Evolutionary conservation across 2,329 filamentous ascomycete genomes (phyloP).

Genomic region (Apiospora malaysiana): DNA sequence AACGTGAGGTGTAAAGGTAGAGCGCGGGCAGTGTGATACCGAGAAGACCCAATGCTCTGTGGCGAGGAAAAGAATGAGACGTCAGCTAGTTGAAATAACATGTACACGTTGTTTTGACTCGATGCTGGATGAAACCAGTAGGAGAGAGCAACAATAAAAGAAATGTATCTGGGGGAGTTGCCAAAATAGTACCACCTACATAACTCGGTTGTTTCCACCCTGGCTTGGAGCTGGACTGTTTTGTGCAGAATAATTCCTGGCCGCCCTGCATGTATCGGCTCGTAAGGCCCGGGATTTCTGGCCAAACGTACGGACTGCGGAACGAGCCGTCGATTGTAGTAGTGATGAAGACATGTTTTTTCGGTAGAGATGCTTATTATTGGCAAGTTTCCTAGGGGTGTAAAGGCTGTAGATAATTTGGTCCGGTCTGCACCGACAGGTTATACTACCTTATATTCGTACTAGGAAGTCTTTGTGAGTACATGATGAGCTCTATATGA

Average conservation of each 20-base stretch:
- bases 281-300: background rate
- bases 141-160: no score
- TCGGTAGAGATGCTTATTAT: background rate
- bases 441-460: background rate
- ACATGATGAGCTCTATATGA: background rate
- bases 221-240: conserved; percentile 21
- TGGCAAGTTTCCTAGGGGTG: background rate
- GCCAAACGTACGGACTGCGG: background rate
- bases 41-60: conserved; percentile 20
- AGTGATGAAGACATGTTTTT: conserved; percentile 8
- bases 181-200: conserved; percentile 6
- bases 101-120: background rate
- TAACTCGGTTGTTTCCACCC: conserved; percentile 22
- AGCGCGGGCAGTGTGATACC: conserved; percentile 22
- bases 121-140: background rate
- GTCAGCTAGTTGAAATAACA: background rate
- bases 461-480: background rate
- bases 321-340: background rate
- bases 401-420: background rate
- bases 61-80: background rate
- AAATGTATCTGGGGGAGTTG: background rate
- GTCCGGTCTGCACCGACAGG: background rate
- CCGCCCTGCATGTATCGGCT: background rate
- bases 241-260: conserved; percentile 4
- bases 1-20: conserved; percentile 11